Conservation (phyloP, 2,329 filamentous ascomycete species). For the Dothistroma septosporum region DNA sequence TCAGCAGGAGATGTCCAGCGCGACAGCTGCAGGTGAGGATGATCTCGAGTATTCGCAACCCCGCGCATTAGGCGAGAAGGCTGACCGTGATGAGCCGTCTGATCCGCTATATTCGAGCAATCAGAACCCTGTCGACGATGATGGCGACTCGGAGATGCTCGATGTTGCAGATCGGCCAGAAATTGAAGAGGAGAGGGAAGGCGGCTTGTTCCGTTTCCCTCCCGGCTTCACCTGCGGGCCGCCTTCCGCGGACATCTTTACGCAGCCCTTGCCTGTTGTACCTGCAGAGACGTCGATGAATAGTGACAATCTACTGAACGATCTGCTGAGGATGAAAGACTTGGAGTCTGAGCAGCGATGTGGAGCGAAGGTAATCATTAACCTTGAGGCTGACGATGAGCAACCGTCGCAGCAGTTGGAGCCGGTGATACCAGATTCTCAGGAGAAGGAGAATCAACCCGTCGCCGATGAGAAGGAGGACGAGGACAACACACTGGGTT, state of each 20-base stretch:
- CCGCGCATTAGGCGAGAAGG: background rate
- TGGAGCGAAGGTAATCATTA: background rate
- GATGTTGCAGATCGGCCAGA: slow-evolving; percentile 7
- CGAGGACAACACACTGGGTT: background rate
- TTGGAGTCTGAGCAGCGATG: background rate
- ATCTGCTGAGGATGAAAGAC: background rate
- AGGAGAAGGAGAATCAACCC: background rate
- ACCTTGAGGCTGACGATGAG: background rate
- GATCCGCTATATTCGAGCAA: background rate
- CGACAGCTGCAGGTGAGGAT: slow-evolving; percentile 1
- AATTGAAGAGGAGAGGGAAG: background rate
- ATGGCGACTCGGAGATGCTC: slow-evolving; percentile 19
- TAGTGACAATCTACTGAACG: background rate
- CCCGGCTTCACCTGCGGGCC: background rate
- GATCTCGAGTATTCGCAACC: background rate
- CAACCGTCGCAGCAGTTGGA: background rate
- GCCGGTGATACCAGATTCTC: background rate
- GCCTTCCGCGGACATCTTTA: background rate
- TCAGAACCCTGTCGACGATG: background rate
- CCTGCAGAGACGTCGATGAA: background rate
- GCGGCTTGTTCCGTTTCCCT: background rate
- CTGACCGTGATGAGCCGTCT: background rate
- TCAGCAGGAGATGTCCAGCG: background rate
- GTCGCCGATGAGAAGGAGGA: background rate
- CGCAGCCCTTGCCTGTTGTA: background rate